Evolutionary conservation across 1,284 basidiomycete species (phyloP).

Genomic region (Flammula alnicola): DNA sequence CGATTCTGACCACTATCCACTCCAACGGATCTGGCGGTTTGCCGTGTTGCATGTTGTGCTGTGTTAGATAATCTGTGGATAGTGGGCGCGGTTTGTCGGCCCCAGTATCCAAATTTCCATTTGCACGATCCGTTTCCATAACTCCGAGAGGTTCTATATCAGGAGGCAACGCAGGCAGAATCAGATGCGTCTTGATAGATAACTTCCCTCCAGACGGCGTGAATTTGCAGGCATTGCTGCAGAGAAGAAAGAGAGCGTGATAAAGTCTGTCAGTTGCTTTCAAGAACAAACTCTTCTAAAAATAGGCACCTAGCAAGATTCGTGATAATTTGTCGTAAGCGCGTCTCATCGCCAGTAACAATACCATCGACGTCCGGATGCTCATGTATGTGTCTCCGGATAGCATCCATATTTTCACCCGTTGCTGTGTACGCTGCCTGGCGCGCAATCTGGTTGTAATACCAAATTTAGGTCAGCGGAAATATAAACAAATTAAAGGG

Average conservation of each 20-base stretch:
- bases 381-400: conserved; percentile 45
- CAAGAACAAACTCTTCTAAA: conserved; percentile 4
- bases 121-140: conserved; percentile 7
- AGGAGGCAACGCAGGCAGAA: conserved; percentile 47
- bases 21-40: conserved; percentile 43
- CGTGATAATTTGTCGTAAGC: conserved; percentile 80
- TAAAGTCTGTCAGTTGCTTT: not conserved
- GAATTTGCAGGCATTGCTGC: conserved; percentile 80
- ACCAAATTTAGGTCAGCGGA: not conserved
- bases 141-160: conserved; percentile 23
- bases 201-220: conserved; percentile 76
- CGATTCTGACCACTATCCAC: conserved; percentile 77
- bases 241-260: conserved; percentile 3
- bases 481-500: conserved; percentile 1
- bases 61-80: conserved; percentile 50
- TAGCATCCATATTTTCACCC: conserved; percentile 48
- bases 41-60: conserved; percentile 50
- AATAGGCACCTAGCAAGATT: conserved; percentile 77
- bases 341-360: conserved; percentile 80
- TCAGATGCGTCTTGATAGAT: conserved; percentile 60
- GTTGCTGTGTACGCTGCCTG: conserved; percentile 60
- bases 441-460: conserved; percentile 51
- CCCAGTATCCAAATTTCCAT: conserved; percentile 11
- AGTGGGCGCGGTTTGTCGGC: conserved; percentile 38
- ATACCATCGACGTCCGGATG: conserved; percentile 60